Evolutionary conservation across 192 early-diverging fungal species (phyloP).

Genomic region (Backusella sp.): DNA sequence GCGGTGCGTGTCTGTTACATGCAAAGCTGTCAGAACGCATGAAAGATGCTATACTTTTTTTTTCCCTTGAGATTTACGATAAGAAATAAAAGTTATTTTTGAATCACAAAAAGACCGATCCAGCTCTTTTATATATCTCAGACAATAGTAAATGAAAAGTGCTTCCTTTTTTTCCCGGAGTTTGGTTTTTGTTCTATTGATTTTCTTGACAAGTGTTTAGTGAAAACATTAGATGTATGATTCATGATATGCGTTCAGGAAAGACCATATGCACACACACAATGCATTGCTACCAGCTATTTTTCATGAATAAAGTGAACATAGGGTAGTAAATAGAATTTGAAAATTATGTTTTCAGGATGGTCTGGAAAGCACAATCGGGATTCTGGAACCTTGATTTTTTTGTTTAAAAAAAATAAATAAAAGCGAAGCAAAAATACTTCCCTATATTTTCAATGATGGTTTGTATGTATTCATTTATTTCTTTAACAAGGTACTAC

Average conservation of each 20-base stretch:
- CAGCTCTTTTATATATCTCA: not conserved
- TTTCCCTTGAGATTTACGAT: not conserved
- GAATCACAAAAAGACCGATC: not conserved
- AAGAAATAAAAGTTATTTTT: not conserved
- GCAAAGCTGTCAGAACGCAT: slow-evolving; percentile 1
- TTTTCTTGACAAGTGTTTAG: not conserved
- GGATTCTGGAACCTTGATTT: not conserved
- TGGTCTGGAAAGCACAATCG: not conserved
- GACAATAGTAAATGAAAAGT: slow-evolving; percentile 2
- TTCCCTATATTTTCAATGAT: not conserved
- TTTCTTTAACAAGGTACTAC: not conserved
- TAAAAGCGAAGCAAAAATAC: not conserved
- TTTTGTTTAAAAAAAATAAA: not conserved
- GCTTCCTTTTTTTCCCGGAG: not conserved
- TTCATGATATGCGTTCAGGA: not conserved
- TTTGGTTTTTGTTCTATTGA: not conserved
- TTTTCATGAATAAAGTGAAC: not conserved
- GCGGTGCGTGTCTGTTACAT: not conserved
- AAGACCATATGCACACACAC: not conserved
- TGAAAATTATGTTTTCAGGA: not conserved
- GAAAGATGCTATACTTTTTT: not conserved
- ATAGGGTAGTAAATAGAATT: not conserved
- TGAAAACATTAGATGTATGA: not conserved
- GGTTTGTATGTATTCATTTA: not conserved
- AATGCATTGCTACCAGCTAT: not conserved